Base-by-base conservation (phyloP, 306 rosid species). In the Purshia tridentata region DNA sequence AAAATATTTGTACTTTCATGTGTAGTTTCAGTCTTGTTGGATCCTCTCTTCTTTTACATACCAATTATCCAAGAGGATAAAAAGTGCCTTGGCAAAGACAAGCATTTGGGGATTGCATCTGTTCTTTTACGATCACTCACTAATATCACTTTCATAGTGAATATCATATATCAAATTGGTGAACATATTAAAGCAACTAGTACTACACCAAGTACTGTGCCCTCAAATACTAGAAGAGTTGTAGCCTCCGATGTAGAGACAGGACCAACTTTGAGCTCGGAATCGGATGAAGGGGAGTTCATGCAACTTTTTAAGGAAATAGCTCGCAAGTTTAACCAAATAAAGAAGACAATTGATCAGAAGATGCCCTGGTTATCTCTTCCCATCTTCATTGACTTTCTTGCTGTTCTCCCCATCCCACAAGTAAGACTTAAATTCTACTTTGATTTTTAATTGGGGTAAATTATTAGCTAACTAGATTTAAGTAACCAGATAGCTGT, bases 31-130 rank as follows among this genome's bases (percentile, higher is more conserved):
- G 72, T 79, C n/a, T 59, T 76, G 4, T 14, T 68, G 71, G 83
- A 74, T 62, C 83, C 79, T 8, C 61, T 74, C 79, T 79, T 79
- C 82, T 61, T 79, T 45, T 79, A 79, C 54, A 74, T 79, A 58
- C 79, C 76, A 15, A 56, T 74, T n/a, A 61, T 79, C 4, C 20
- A 45, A 44, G 37, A 60, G 4, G 10, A 52, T 0, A 14, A 42
- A 4, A 79, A 79, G 39, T 79, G 83, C 19, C 75, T 79, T 44
- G 66, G 65, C 46, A 20, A 67, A 65, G 82, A 79, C 63, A 16
- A 18, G 29, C 58, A 67, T 50, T 48, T 79, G 35, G 2, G 35
- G 35, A 29, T 41, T 11, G 52, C 55, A 0, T 70, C 83, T 18
- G 65, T 64, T 23, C 29, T 60, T 58, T 39, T 53, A 29, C 56